Percentiles rank a stretch among this genome's conserved stretches.
Evolutionary conservation across 116 monocot species (phyloP).

Genomic region (Trichopus zeylanicus): DNA sequence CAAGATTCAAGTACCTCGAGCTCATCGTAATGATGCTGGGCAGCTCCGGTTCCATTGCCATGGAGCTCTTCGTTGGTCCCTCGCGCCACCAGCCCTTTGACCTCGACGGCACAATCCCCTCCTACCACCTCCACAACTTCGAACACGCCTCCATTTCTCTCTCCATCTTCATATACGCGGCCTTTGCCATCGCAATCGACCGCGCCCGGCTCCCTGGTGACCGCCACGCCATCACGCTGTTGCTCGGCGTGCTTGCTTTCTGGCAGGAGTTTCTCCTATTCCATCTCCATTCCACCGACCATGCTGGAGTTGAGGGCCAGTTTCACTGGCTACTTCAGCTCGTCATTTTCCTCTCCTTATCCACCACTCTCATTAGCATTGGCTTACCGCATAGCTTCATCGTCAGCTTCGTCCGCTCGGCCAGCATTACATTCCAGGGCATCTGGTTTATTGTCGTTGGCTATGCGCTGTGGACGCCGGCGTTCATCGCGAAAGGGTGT

Average conservation of each 20-base stretch:
- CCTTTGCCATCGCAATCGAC: constrained; percentile 27
- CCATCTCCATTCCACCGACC: constrained; percentile 62
- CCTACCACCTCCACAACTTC: constrained; percentile 17
- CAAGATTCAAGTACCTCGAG: constrained; percentile 35
- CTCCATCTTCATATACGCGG: constrained; percentile 30
- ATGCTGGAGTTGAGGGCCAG: constrained; percentile 54
- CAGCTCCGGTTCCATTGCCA: no score
- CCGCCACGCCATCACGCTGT: constrained; percentile 5
- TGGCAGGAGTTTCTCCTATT: constrained; percentile 57
- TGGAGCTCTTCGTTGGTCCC: constrained; percentile 48
- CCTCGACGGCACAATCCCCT: constrained; percentile 21
- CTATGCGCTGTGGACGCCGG: constrained; percentile 42
- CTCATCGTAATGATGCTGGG: no score
- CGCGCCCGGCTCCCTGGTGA: constrained; percentile 1
- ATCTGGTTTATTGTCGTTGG: constrained; percentile 51
- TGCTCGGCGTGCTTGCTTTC: constrained; percentile 38
- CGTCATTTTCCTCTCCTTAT: constrained; percentile 17
- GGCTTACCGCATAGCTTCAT: constrained; percentile 22
- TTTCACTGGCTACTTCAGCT: constrained; percentile 63
- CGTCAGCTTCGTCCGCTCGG: constrained; percentile 33
- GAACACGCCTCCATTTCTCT: constrained; percentile 51
- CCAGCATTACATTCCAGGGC: constrained; percentile 39
- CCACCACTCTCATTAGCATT: constrained; percentile 14
- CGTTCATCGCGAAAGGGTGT: constrained; percentile 30
- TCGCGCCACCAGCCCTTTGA: constrained; percentile 21